These are phyloP conservation scores for Exophiala sp. DNA, from an alignment of 2,329 filamentous ascomycete genomes.

Conservation along the genomic window DNA sequence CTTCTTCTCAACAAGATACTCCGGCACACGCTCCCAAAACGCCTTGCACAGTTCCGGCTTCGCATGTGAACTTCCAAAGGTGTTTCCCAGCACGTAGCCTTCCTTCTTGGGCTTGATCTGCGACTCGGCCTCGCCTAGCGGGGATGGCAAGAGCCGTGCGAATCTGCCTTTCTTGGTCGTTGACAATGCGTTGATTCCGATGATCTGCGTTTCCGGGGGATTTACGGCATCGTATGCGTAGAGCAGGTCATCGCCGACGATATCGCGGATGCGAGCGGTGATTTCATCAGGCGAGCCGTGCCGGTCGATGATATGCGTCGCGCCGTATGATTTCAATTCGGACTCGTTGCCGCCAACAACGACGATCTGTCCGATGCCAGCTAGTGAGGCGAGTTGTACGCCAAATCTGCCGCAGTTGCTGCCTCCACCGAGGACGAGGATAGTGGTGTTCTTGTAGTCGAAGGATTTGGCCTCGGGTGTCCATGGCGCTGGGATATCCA, in stretches of 20 bases:
- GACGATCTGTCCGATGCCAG: conserved; percentile 39
- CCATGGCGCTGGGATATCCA: conserved; percentile 30
- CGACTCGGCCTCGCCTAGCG: conserved; percentile 26
- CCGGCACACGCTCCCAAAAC: conserved; percentile 19
- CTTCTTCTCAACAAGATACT: conserved; percentile 16
- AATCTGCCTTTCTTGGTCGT: conserved; percentile 36
- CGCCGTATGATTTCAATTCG: conserved; percentile 36
- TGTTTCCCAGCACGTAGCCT: conserved; percentile 34
- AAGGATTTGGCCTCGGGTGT: conserved; percentile 19
- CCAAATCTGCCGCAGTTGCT: conserved; percentile 28
- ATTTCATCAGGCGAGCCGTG: conserved; percentile 33
- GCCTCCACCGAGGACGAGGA: conserved; percentile 31
- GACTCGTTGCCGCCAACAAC: conserved; percentile 34
- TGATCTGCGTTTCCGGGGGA: conserved; percentile 23
- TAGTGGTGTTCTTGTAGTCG: conserved; percentile 19
- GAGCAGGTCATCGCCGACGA: conserved; percentile 40
- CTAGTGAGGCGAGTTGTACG: conserved; percentile 28
- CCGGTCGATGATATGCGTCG: conserved; percentile 43
- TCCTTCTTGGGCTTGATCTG: conserved; percentile 33
- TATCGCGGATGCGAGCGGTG: conserved; percentile 31
- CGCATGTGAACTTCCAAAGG: conserved; percentile 29
- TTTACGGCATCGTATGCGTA: conserved; percentile 40
- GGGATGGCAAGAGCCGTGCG: conserved; percentile 25
- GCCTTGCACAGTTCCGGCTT: conserved; percentile 27
- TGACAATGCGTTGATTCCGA: conserved; percentile 37